Percentiles rank a stretch among this genome's conserved stretches.
phyloP scores from a whole-genome alignment of 768 basidiomycete genomes.

The Xerocomellus amylosporus region DNA sequence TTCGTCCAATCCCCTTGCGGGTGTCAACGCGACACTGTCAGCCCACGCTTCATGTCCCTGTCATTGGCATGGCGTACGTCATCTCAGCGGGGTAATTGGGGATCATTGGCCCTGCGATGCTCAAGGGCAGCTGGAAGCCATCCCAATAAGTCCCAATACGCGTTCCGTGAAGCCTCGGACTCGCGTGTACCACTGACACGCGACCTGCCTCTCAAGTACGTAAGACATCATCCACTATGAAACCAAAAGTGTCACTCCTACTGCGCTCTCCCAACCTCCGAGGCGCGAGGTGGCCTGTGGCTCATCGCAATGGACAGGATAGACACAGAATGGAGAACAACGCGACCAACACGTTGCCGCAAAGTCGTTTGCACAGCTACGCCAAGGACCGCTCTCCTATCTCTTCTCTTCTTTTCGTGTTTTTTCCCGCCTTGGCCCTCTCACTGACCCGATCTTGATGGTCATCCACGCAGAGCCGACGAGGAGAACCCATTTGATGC shows the following conservation, averaged over 20 bases:
- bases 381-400: neutral
- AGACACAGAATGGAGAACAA: slow-evolving; percentile 12
- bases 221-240: neutral
- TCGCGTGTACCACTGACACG: slow-evolving; percentile 1
- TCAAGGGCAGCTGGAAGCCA: slow-evolving; percentile 1
- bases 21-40: neutral
- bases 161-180: slow-evolving; percentile 15
- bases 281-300: slow-evolving; percentile 4
- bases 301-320: slow-evolving; percentile 4
- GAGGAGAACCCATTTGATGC: neutral
- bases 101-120: neutral
- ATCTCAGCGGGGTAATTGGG: neutral
- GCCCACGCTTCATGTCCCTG: slow-evolving; percentile 12
- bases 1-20: neutral
- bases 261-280: slow-evolving; percentile 2
- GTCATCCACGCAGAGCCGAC: slow-evolving; percentile 1
- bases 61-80: neutral
- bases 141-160: too few species aligned
- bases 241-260: neutral
- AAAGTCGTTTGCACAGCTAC: slow-evolving; percentile 6
- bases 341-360: slow-evolving; percentile 24
- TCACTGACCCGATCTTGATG: slow-evolving; percentile 4
- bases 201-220: slow-evolving; percentile 6
- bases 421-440: neutral
- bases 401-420: neutral